phyloP scores from a whole-genome alignment of 2,329 filamentous ascomycete species.

The Aspergillus terreus region DNA sequence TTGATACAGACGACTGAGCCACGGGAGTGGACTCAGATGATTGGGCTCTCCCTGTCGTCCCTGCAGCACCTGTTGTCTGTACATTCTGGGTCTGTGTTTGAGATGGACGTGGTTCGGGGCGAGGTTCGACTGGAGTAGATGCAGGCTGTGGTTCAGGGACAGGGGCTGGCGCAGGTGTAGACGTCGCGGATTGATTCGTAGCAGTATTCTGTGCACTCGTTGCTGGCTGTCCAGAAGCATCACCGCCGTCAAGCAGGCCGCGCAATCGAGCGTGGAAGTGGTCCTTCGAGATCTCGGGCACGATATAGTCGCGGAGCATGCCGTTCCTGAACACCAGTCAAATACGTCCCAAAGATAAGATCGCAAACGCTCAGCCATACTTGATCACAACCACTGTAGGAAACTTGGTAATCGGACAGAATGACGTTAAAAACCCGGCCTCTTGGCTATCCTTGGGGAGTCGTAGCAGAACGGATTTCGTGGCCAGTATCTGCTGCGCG shows the following conservation, averaged over 20 bases:
- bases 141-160: constrained; percentile 4
- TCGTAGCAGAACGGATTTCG: constrained; percentile 66
- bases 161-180: constrained; percentile 6
- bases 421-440: constrained; percentile 74
- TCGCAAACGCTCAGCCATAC: constrained; percentile 37
- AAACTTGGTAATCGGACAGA: constrained; percentile 75
- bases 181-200: constrained; percentile 2
- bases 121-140: background rate
- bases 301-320: constrained; percentile 71
- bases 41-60: background rate
- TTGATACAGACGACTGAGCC: background rate
- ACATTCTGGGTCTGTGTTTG: constrained; percentile 6
- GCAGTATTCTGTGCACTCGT: constrained; percentile 4
- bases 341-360: background rate
- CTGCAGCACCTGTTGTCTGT: background rate
- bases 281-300: constrained; percentile 59
- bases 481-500: constrained; percentile 51
- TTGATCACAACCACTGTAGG: constrained; percentile 78
- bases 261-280: constrained; percentile 61
- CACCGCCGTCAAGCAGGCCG: constrained; percentile 36
- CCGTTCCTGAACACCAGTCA: constrained; percentile 57
- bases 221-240: background rate
- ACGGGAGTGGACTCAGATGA: background rate
- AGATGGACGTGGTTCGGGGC: constrained; percentile 12
- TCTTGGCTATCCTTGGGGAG: constrained; percentile 72